Conservation (phyloP, 1,284 basidiomycete genomes). For the Phylloboletellus chloephorus region DNA sequence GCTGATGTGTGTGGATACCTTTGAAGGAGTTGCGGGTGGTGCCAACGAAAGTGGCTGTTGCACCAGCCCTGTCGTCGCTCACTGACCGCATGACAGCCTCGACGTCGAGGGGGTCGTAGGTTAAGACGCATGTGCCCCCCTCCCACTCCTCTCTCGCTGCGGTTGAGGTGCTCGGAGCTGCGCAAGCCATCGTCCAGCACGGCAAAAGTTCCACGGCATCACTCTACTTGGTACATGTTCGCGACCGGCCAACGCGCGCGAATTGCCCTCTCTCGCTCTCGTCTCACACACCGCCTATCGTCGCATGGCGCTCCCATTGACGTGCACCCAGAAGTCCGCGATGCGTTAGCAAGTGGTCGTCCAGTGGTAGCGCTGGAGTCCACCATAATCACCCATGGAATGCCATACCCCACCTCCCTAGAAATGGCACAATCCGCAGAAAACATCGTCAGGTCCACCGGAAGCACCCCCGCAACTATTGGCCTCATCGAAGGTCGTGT, state of each 20-base stretch:
- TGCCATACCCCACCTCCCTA: conserved; percentile 77
- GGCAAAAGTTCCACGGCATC: conserved; percentile 1
- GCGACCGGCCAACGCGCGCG: conserved; percentile 8
- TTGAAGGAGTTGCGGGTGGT: conserved; percentile 60
- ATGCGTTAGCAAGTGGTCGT: conserved; percentile 57
- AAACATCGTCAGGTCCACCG: conserved; percentile 68
- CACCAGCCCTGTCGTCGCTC: conserved; percentile 60
- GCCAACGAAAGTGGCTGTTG: conserved; percentile 70
- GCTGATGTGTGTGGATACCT: conserved; percentile 31
- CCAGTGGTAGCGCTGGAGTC: conserved; percentile 80
- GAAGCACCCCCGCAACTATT: conserved; percentile 86
- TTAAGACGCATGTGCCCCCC: conserved; percentile 53
- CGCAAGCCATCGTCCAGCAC: conserved; percentile 16
- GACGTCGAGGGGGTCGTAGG: conserved; percentile 54
- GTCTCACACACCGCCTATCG: not conserved
- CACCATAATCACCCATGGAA: conserved; percentile 89
- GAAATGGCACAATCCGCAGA: conserved; percentile 74
- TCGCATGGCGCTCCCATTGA: conserved; percentile 45
- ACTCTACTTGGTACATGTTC: conserved; percentile 21
- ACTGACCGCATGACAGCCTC: conserved; percentile 57
- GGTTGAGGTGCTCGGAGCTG: conserved; percentile 37
- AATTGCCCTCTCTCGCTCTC: conserved; percentile 7
- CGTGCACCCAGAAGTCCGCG: conserved; percentile 72
- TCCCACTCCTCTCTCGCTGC: conserved; percentile 42
- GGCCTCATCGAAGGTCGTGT: conserved; percentile 80